Evolutionary conservation across 495 filamentous ascomycete species (phyloP).

Genomic region (Xanthoparmelia taractica): DNA sequence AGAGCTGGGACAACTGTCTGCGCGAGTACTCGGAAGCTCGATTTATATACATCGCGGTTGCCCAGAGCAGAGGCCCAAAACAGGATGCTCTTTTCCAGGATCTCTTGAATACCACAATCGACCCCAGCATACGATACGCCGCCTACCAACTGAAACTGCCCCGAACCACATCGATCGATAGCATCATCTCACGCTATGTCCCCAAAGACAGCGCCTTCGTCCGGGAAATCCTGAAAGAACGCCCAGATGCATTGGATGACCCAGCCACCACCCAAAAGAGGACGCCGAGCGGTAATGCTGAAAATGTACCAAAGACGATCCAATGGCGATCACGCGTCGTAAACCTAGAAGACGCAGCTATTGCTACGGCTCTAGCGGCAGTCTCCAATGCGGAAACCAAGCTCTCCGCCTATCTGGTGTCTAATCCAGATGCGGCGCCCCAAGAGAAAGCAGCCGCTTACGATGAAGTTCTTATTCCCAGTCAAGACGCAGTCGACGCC

Average conservation of each 20-base stretch:
- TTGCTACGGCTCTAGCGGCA: conserved; percentile 62
- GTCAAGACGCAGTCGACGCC: conserved; percentile 90
- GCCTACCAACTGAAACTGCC: conserved; percentile 85
- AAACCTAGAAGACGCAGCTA: conserved; percentile 85
- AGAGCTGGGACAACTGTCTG: conserved; percentile 74
- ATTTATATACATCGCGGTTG: conserved; percentile 74
- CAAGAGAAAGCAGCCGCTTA: conserved; percentile 71
- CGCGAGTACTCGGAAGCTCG: conserved; percentile 64
- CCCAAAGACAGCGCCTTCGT: conserved; percentile 53
- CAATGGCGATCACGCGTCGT: conserved; percentile 87
- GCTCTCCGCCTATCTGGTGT: conserved; percentile 39
- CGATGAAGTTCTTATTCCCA: conserved; percentile 80
- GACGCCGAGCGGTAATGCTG: conserved; percentile 40
- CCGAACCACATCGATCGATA: conserved; percentile 68
- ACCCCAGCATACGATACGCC: conserved; percentile 89
- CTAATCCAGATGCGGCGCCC: conserved; percentile 34
- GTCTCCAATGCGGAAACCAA: conserved; percentile 47
- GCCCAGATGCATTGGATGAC: conserved; percentile 60
- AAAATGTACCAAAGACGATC: conserved; percentile 64
- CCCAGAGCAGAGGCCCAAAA: conserved; percentile 37
- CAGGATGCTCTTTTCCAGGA: conserved; percentile 76
- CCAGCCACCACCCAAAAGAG: conserved; percentile 51
- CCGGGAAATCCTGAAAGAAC: conserved; percentile 59
- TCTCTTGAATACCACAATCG: conserved; percentile 72
- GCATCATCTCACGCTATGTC: conserved; percentile 70